These are phyloP conservation scores for Ensete ventricosum DNA, from an alignment of 176 grass and related monocot genomes.

Conservation along the genomic window DNA sequence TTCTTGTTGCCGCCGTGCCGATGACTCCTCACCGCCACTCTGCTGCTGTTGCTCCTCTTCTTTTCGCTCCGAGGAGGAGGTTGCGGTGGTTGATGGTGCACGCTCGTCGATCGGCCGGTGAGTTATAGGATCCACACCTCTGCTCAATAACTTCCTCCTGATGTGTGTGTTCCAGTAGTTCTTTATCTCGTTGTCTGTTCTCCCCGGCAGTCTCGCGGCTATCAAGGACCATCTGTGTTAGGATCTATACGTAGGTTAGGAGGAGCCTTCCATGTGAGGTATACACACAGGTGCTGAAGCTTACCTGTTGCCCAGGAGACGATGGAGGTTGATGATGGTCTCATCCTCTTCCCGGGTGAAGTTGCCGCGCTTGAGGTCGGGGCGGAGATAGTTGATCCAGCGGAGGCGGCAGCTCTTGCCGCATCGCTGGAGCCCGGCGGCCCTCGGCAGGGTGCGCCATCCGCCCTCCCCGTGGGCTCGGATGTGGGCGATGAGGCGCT, in stretches of 20 bases:
- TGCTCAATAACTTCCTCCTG: neutral
- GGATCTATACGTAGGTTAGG: too few relatives aligned
- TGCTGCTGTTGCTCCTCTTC: neutral
- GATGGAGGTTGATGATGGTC: constrained; percentile 95
- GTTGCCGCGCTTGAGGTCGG: constrained; percentile 97
- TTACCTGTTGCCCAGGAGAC: constrained; percentile 87
- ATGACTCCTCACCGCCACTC: neutral
- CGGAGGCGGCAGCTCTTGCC: constrained; percentile 98
- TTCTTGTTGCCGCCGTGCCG: neutral
- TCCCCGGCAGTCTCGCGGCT: neutral
- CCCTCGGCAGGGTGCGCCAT: constrained; percentile 1
- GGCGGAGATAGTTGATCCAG: constrained; percentile 99
- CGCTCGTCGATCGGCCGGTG: neutral
- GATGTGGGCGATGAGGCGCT: constrained; percentile 2
- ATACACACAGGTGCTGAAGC: neutral
- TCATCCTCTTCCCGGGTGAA: constrained; percentile 88
- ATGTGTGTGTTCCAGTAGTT: neutral
- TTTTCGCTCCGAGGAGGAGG: neutral
- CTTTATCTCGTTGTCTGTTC: neutral
- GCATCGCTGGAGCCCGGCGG: constrained; percentile 61
- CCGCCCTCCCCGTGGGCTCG: constrained; percentile 1
- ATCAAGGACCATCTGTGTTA: neutral
- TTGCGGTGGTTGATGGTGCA: neutral
- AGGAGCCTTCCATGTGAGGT: too few relatives aligned
- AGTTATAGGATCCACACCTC: neutral